These are phyloP conservation scores for Sporothrix globosa DNA, from an alignment of 2,329 filamentous ascomycete species.

Conservation along the genomic window DNA sequence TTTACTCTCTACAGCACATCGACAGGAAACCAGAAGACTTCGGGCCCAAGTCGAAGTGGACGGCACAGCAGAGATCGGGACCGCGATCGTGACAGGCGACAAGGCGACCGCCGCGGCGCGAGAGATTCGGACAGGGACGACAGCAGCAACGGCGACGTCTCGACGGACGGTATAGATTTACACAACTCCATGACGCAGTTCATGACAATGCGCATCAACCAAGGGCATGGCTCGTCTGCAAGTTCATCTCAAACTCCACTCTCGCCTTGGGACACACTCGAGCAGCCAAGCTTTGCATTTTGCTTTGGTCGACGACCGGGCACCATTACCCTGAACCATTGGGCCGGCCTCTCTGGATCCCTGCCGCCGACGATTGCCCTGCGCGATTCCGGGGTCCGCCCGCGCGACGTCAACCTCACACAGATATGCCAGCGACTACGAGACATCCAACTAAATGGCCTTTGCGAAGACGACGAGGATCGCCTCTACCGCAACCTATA, in stretches of 20 bases:
- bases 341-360: conserved; percentile 62
- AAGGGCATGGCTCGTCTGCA: conserved; percentile 7
- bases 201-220: conserved; percentile 57
- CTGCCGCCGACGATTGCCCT: conserved; percentile 60
- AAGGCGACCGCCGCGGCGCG: conserved; percentile 23
- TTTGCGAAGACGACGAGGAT: conserved; percentile 61
- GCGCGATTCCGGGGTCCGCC: conserved; percentile 59
- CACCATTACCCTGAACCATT: conserved; percentile 72
- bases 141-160: conserved; percentile 46
- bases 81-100: conserved; percentile 23
- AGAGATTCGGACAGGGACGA: conserved; percentile 38
- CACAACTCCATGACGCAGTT: conserved; percentile 62
- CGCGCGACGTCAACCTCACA: conserved; percentile 63
- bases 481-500: conserved; percentile 68
- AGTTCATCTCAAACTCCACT: conserved; percentile 47
- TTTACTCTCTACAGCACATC: conserved; percentile 59
- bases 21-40: conserved; percentile 46
- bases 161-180: conserved; percentile 54
- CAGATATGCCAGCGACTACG: conserved; percentile 62
- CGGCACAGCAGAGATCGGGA: conserved; percentile 28
- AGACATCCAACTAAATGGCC: conserved; percentile 56
- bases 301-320: conserved; percentile 68
- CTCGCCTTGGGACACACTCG: conserved; percentile 70
- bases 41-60: conserved; percentile 5
- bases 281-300: conserved; percentile 73